A percentile compares a stretch with the other conserved stretches of the same genome.
Conservation (phyloP, 2,329 filamentous ascomycete genomes). For the Sporothrix variecibatus region DNA sequence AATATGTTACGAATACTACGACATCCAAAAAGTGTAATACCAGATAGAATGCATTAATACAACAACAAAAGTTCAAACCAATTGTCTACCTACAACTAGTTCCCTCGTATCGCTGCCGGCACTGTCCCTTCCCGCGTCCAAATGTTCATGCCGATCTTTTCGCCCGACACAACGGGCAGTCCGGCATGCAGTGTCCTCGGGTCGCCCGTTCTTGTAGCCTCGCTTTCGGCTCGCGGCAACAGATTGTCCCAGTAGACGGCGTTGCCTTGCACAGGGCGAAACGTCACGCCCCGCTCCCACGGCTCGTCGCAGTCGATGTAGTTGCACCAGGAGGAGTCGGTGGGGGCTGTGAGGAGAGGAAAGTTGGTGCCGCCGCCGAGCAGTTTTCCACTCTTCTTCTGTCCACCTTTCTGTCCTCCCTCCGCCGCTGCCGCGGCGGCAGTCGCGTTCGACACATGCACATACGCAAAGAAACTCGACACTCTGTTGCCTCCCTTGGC, state of each 20-base stretch:
- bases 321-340: conserved; percentile 43
- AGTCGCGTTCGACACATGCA: conserved; percentile 37
- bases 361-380: conserved; percentile 54
- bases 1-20: conserved; percentile 4
- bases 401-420: no score
- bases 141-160: conserved; percentile 56
- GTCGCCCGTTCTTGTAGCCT: conserved; percentile 38
- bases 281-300: conserved; percentile 51
- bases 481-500: conserved; percentile 47
- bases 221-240: conserved; percentile 42
- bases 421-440: not conserved
- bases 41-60: not conserved
- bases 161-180: conserved; percentile 47
- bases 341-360: conserved; percentile 44
- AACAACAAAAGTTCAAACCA: not conserved
- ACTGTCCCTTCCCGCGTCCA: conserved; percentile 51
- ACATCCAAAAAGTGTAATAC: not conserved
- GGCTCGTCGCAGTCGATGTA: conserved; percentile 52
- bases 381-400: conserved; percentile 5
- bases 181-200: conserved; percentile 50
- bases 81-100: conserved; percentile 3
- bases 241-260: conserved; percentile 54
- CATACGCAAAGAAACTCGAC: conserved; percentile 52
- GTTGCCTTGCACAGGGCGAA: conserved; percentile 50
- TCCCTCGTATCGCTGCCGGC: conserved; percentile 39